Evolutionary conservation across 148 eudicot genomes (phyloP).

Genomic region (Vaccinium myrtillus): DNA sequence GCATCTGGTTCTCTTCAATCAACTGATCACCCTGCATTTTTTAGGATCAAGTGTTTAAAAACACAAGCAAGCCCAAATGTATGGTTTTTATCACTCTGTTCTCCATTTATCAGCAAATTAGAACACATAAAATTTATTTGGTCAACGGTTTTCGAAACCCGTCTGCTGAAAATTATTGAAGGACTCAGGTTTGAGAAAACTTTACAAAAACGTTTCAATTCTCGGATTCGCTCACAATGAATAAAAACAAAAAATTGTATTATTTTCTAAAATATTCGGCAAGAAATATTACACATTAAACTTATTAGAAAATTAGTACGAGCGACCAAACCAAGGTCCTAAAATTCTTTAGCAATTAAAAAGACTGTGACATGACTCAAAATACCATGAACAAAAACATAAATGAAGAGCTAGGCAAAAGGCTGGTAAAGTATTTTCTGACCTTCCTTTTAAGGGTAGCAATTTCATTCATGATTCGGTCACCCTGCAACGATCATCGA

Average conservation of each 20-base stretch:
- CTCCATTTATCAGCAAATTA: not conserved
- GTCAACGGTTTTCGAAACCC: not conserved
- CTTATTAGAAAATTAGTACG: not conserved
- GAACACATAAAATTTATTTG: not conserved
- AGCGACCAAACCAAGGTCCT: not conserved
- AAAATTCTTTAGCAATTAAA: not conserved
- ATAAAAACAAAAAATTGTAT: not conserved
- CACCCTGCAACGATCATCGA: constrained; percentile 32
- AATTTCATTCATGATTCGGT: constrained; percentile 45
- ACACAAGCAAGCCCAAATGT: not conserved
- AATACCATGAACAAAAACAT: not conserved
- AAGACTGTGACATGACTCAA: not conserved
- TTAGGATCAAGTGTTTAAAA: not conserved
- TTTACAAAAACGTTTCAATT: not conserved
- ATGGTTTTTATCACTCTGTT: not conserved
- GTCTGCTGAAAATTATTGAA: not conserved
- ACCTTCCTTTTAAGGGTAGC: constrained; percentile 49
- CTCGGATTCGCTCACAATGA: not conserved
- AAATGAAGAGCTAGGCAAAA: not conserved
- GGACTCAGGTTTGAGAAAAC: not conserved
- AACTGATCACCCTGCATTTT: constrained; percentile 41
- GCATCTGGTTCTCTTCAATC: constrained; percentile 48
- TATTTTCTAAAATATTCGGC: not conserved
- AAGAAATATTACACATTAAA: not conserved
- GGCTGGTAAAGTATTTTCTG: not conserved